phyloP scores from a whole-genome alignment of 495 filamentous ascomycete genomes.

The Xylaria castorea region DNA sequence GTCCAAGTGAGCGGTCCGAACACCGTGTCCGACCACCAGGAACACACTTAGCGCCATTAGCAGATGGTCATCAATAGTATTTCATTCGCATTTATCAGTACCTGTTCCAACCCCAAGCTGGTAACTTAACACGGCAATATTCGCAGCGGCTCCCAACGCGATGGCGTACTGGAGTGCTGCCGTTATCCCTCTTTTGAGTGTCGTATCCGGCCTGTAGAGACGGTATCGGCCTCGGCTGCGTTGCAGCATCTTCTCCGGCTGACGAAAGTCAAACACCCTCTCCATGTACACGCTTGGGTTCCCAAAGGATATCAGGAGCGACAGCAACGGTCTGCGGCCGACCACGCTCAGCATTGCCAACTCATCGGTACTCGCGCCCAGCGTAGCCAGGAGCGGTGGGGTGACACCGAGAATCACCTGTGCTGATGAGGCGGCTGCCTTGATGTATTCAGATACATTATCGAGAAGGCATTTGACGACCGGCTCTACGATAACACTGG shows the following conservation, averaged over 20 bases:
- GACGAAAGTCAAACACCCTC: slow-evolving; percentile 20
- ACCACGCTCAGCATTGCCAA: slow-evolving; percentile 26
- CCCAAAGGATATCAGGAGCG: slow-evolving; percentile 25
- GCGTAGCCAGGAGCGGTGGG: slow-evolving; percentile 34
- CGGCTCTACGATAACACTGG: slow-evolving; percentile 19
- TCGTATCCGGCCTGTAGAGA: not conserved
- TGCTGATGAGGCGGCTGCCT: slow-evolving; percentile 36
- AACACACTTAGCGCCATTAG: slow-evolving; percentile 24
- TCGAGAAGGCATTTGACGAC: slow-evolving; percentile 40
- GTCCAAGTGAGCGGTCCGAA: slow-evolving; percentile 28
- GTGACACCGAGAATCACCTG: slow-evolving; percentile 41
- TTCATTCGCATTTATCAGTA: not conserved
- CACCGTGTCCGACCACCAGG: slow-evolving; percentile 23
- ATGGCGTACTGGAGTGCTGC: slow-evolving; percentile 30
- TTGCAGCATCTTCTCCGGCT: slow-evolving; percentile 21
- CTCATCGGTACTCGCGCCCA: slow-evolving; percentile 32
- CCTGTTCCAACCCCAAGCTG: slow-evolving; percentile 33
- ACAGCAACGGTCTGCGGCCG: slow-evolving; percentile 31
- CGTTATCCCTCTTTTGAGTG: not conserved
- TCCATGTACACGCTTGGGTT: slow-evolving; percentile 21
- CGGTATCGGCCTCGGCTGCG: not conserved
- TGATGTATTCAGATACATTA: slow-evolving; percentile 36
- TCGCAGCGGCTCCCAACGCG: slow-evolving; percentile 34
- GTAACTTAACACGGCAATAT: slow-evolving; percentile 34
- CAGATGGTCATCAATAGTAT: not conserved